Percentiles rank a stretch among this genome's conserved stretches.
phyloP scores from a whole-genome alignment of 2,329 filamentous ascomycete genomes.

The Colletotrichum abscissum region DNA sequence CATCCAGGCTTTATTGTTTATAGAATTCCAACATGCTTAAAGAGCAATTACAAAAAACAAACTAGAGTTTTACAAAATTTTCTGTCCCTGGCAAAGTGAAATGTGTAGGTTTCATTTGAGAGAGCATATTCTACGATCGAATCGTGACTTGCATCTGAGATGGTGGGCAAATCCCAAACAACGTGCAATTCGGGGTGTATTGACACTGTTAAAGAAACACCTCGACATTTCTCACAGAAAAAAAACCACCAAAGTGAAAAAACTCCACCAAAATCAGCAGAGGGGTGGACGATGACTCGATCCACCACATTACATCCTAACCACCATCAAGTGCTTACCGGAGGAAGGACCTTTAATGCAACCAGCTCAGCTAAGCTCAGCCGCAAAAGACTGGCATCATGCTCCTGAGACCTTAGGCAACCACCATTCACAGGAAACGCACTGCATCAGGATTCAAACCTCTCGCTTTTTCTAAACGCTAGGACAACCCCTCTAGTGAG shows the following conservation, averaged over 20 bases:
- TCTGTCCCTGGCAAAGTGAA: neutral
- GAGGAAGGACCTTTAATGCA: slow-evolving; percentile 15
- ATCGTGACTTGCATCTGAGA: slow-evolving; percentile 7
- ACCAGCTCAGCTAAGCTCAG: slow-evolving; percentile 25
- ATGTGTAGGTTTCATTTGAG: slow-evolving; percentile 16
- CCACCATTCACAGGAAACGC: slow-evolving; percentile 16
- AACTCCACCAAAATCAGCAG: slow-evolving; percentile 15
- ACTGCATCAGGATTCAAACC: neutral
- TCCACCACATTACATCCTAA: slow-evolving; percentile 17
- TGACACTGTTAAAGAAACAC: slow-evolving; percentile 30
- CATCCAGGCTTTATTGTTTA: slow-evolving; percentile 25
- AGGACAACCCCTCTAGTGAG: slow-evolving; percentile 24
- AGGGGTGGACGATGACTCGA: slow-evolving; percentile 26
- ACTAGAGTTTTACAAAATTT: neutral
- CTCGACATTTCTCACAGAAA: slow-evolving; percentile 25
- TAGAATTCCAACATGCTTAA: slow-evolving; percentile 28
- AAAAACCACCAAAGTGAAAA: slow-evolving; percentile 10
- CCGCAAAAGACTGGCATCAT: slow-evolving; percentile 32
- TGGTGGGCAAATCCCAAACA: neutral
- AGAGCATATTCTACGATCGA: neutral
- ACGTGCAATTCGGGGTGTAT: neutral
- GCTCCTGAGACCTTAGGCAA: slow-evolving; percentile 29
- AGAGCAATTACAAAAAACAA: slow-evolving; percentile 20
- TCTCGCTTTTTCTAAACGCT: neutral
- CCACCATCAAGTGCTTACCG: slow-evolving; percentile 8